Evolutionary conservation across 768 basidiomycete species (phyloP), one percentile per base, ranked within the genome.

Genomic region (Calocybe cyanea): DNA sequence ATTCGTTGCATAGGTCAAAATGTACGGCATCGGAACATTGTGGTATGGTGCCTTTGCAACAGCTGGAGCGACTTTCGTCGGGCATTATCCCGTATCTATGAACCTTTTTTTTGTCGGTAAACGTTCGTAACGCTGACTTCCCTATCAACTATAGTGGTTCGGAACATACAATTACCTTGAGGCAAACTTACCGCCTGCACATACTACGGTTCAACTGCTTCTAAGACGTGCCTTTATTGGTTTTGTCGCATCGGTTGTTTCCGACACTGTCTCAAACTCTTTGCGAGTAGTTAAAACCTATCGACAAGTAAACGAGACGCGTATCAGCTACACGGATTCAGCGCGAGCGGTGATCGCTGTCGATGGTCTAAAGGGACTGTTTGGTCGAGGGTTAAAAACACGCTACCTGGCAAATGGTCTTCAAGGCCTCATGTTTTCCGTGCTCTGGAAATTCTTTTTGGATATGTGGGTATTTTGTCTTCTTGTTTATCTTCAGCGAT

Each of bases 281-380:
- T 70, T 98, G 1, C 80, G 92, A 15, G 94, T 98, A 2, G 67
- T 98, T 59, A 98, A 97, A 76, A 97, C 95, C 0, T 97, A 96
- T 66, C 72, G 94, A 13, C 95, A 98, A 62, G 92, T 94, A 24
- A 81, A 92, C 59, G 83, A 86, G 49, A 80, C 79, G 4, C 77
- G 80, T 23, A 85, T 98, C 13, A 79, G 84, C 1, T 98, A 97
- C 61, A 45, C 73, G 3, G 79, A 83, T 41, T 89, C 92, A 0
- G 92, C 90, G 0, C 75, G 75, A 38, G 81, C 78, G 4, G 87
- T 98, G 38, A 69, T 96, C 30, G 76, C 75, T 1, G 65, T 68
- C 0, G 93, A 96, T 53, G 94, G 93, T 9, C 44, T 83, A n/a
- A 58, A 60, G 17, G 93, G 92, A 4, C 65, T 98, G 21, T 84